Conservation (phyloP, 2,329 filamentous ascomycete genomes). For the Aspergillus sp. region DNA sequence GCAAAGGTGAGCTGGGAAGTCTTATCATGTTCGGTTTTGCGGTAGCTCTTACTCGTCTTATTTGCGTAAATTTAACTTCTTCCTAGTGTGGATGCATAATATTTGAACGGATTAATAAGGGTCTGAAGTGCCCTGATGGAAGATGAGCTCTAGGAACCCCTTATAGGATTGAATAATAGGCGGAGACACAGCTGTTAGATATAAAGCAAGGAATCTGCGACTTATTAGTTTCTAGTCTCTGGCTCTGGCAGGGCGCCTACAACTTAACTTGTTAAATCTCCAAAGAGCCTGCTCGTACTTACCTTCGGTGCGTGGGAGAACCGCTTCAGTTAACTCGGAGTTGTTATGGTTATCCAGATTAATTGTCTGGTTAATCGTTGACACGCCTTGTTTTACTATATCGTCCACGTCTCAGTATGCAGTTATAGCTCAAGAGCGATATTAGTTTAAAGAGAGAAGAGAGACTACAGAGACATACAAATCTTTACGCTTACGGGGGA, state of each 20-base stretch:
- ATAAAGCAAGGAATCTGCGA: too few species aligned
- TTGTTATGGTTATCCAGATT: constrained; percentile 7
- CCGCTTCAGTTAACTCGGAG: constrained; percentile 6
- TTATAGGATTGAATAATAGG: constrained; percentile 9
- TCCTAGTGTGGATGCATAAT: constrained; percentile 8
- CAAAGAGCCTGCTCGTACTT: constrained; percentile 5
- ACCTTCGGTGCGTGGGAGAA: constrained; percentile 3
- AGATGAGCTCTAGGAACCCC: constrained; percentile 8
- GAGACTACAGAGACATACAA: constrained; percentile 5
- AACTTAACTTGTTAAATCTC: constrained; percentile 7
- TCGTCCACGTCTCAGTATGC: constrained; percentile 6
- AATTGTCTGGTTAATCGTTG: constrained; percentile 6
- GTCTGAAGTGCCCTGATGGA: constrained; percentile 9
- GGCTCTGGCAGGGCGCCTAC: not conserved
- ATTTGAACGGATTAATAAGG: constrained; percentile 8
- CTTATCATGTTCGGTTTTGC: too few species aligned
- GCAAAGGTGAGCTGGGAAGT: too few species aligned
- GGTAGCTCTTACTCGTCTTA: not conserved
- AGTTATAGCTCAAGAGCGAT: constrained; percentile 4
- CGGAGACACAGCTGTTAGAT: constrained; percentile 7
- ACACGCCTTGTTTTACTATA: constrained; percentile 4
- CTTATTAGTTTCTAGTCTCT: constrained; percentile 6
- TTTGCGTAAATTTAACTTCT: constrained; percentile 4
- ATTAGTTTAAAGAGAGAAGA: constrained; percentile 5
- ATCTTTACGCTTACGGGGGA: constrained; percentile 7